Evolutionary conservation across 1,139 yeast genomes (phyloP).

Genomic region (Debaryomyces singareniensis): DNA sequence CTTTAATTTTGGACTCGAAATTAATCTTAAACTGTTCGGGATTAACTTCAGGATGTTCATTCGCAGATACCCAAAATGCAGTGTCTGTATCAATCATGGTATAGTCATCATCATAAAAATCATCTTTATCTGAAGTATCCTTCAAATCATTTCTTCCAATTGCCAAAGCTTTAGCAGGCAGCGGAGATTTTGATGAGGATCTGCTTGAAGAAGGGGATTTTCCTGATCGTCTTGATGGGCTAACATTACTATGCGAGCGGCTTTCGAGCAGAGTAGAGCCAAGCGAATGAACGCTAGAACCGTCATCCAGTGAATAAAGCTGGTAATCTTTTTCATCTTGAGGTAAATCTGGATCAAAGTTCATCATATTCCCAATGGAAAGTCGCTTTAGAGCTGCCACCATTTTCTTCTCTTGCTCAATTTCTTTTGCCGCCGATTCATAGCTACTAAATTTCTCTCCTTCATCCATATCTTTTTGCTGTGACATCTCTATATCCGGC

Average conservation of each 20-base stretch:
- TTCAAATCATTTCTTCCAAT: neutral
- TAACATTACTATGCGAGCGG: neutral
- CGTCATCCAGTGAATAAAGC: slow-evolving; percentile 17
- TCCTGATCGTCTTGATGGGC: slow-evolving; percentile 1
- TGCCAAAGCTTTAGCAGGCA: neutral
- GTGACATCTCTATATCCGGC: neutral
- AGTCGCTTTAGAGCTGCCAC: slow-evolving; percentile 53
- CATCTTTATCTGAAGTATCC: neutral
- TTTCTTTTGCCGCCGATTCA: slow-evolving; percentile 41
- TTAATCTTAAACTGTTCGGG: slow-evolving; percentile 86
- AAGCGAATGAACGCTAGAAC: slow-evolving; percentile 1
- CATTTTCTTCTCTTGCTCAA: slow-evolving; percentile 52
- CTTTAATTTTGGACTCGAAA: slow-evolving; percentile 75
- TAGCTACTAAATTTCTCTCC: slow-evolving; percentile 9
- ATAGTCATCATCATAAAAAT: slow-evolving; percentile 11
- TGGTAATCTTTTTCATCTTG: slow-evolving; percentile 32
- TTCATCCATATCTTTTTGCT: slow-evolving; percentile 1
- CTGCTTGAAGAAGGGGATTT: slow-evolving; percentile 1
- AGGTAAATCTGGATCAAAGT: slow-evolving; percentile 53
- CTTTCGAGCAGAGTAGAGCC: neutral
- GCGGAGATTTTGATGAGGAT: slow-evolving; percentile 2
- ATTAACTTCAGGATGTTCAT: slow-evolving; percentile 85
- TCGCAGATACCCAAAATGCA: slow-evolving; percentile 91
- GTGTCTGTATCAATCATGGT: slow-evolving; percentile 21
- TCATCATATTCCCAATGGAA: slow-evolving; percentile 50